Evolutionary conservation across 352 stramenopile species (phyloP), one percentile per base, ranked within the genome.

Genomic region (Pythium rishiriense): DNA sequence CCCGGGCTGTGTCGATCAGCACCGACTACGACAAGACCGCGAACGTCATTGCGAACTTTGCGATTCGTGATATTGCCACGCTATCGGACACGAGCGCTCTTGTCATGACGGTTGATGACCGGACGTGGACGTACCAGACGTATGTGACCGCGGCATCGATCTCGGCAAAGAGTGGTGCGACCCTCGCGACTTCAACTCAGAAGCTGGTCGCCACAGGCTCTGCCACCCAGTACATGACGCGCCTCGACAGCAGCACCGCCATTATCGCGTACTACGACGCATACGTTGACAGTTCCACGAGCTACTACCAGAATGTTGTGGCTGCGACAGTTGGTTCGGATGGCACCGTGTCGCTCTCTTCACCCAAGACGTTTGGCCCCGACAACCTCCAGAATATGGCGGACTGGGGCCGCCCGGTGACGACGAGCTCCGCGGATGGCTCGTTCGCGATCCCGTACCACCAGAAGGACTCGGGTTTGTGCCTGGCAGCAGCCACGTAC

Each of bases 381-480:
- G 26, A 43, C 21, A 88, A 84, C 58, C 33, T 53, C 6, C 31
- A 48, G 26, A 39, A 57, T 47, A 42, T 17, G 24, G 21, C 29
- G n/a, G 28, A 70, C 22, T 87, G 85, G 46, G 79, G 72, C 10
- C 56, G 70, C 4, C 76, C 83, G 0, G 17, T 74, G 24, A 66
- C 65, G 1, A 66, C 88, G 9, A 62, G 58, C 21, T 51, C 56
- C 0, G 62, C 74, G n/a, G 50, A 29, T 17, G 55, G 60, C 11
- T 69, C 48, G 7, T 85, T 93, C 35, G 63, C 81, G 19, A 78
- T 88, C 48, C 75, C 74, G 24, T 88, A 86, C 71, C 87, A 74
- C 68, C 61, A n/a, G 15, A 60, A 57, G n/a, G 73, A 45, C 11
- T 62, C 31, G 10, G 81, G 79, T 0, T 64, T 90, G 10, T 87